Percentiles rank a stretch among this genome's conserved stretches.
These are phyloP conservation scores for Trichosanthes cucumerina DNA, from an alignment of 306 rosid genomes.

Conservation along the genomic window DNA sequence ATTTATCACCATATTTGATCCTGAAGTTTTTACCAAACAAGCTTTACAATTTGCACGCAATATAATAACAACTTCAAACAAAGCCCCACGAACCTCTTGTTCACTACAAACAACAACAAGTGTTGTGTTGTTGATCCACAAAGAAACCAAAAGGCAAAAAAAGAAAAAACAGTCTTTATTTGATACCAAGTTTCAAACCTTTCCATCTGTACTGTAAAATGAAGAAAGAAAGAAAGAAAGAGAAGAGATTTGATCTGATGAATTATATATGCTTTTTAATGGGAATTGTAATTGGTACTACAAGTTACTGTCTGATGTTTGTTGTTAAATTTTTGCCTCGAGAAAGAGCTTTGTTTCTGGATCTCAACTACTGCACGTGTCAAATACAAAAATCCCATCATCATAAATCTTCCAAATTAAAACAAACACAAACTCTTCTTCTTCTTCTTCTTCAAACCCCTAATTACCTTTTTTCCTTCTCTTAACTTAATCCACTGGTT, in stretches of 20 bases:
- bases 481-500: background rate
- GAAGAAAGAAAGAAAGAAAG: background rate
- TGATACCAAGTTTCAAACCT: background rate
- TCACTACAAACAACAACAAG: background rate
- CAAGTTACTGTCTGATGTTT: background rate
- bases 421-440: background rate
- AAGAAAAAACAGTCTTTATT: too few species aligned
- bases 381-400: background rate
- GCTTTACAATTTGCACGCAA: background rate
- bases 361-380: conserved; percentile 6
- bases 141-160: too few species aligned
- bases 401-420: background rate
- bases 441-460: background rate
- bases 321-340: background rate
- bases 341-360: background rate
- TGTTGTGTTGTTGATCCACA: too few species aligned
- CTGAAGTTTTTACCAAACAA: background rate
- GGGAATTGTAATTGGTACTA: background rate
- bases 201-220: background rate
- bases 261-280: background rate
- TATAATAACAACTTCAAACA: background rate
- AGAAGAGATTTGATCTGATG: background rate
- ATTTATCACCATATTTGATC: background rate
- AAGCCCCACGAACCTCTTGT: too few species aligned
- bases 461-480: background rate